Conservation (phyloP, 352 stramenopile species). For the Elongisporangium undulatum region DNA sequence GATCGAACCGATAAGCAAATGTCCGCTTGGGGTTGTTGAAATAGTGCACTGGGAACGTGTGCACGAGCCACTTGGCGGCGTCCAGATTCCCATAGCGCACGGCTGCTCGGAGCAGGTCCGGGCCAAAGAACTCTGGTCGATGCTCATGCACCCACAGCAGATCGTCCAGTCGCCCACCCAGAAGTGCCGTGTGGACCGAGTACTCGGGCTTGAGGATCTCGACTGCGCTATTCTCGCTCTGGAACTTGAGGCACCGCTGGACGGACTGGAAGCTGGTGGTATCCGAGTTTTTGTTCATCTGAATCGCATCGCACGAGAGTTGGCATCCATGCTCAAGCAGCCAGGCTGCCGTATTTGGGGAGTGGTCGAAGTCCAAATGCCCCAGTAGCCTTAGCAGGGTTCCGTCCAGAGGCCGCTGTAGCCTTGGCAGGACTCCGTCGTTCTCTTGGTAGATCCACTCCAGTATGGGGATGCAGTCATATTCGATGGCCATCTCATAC, state of each 20-base stretch:
- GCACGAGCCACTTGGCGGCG: slow-evolving; percentile 11
- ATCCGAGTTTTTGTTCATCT: background rate
- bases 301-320: background rate
- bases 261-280: background rate
- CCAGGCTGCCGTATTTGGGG: background rate
- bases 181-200: background rate
- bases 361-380: background rate
- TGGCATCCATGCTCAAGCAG: background rate
- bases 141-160: background rate
- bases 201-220: background rate
- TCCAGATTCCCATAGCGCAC: slow-evolving; percentile 14
- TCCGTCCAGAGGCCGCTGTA: background rate
- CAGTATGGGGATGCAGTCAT: too few relatives aligned
- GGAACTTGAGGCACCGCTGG: background rate
- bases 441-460: background rate
- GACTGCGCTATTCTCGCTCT: background rate
- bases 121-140: background rate
- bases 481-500: background rate
- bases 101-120: background rate
- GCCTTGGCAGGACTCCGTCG: background rate
- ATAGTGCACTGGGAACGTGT: background rate
- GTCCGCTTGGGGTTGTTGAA: background rate
- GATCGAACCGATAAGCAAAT: background rate
- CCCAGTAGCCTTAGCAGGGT: background rate
- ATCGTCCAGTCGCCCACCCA: background rate